Evolutionary conservation across 1,139 yeast genomes (phyloP), one percentile per base, ranked within the genome.

Genomic region (Scheffersomyces cryptocercus): DNA sequence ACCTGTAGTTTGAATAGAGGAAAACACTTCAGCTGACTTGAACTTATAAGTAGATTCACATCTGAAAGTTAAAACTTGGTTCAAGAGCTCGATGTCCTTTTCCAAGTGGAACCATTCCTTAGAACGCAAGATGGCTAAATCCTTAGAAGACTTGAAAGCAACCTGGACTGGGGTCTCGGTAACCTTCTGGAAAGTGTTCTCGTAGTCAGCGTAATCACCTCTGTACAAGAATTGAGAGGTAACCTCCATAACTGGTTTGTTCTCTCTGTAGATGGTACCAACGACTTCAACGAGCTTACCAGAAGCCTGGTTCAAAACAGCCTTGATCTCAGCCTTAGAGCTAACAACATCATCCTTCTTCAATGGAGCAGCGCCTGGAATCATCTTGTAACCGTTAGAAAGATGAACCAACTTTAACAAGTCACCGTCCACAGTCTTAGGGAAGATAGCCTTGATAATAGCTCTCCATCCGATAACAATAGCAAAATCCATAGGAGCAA

Each of bases 401-500:
- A 93, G 75, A 67, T 93, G 99, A 45, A 93, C 99, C 63, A 93
- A 81, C 65, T 87, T 87, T 73, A 93, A 79, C 62, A 93, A 79
- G 66, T 93, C 99, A 71, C 99, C 99, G 67, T 95, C 98, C 58
- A 95, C 95, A 51, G 85, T 83, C 67, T 82, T 82, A 45, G 99
- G 99, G 95, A 93, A 95, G 56, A 93, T 88, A 20, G 98, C 93
- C 74, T 87, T 89, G 74, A 93, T 91, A 62, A 95, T 91, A 41
- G 97, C 96, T 73, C 86, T 87, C 99, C 99, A 93, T 39, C 99
- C 99, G 59, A 91, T 82, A 47, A 95, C 98, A 68, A 93, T 93
- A 42, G 99, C 98, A 64, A 91, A 95, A 75, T 93, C 99, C 98
- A 93, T 93, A 61, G 99, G 99, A 42, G 99, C 99, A 58, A 83